Percentiles rank a stretch among this genome's conserved stretches.
Evolutionary conservation across 1,139 yeast species (phyloP).

Genomic region (Geotrichum histeridarum): DNA sequence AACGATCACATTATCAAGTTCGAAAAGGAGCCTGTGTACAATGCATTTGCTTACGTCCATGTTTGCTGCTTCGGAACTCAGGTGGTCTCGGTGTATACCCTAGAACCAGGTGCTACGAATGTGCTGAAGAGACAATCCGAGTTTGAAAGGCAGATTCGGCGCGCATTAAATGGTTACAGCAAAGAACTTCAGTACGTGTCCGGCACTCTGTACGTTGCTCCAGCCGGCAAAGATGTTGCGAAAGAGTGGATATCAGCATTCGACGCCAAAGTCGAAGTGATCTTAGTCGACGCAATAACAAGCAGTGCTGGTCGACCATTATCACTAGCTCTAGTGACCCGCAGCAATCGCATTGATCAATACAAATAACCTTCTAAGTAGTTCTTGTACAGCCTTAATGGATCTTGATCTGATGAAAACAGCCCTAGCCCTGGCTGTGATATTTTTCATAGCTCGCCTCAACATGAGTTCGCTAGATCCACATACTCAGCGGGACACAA

Average conservation of each 20-base stretch:
- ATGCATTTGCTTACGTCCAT: neutral
- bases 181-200: neutral
- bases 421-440: too few species aligned
- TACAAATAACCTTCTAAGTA: too few species aligned
- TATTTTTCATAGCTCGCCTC: too few species aligned
- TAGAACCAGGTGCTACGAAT: neutral
- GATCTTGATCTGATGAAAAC: too few species aligned
- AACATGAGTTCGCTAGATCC: too few species aligned
- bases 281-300: slow-evolving; percentile 5
- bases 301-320: neutral
- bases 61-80: slow-evolving; percentile 8
- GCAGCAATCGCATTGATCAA: too few species aligned
- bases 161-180: neutral
- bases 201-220: slow-evolving; percentile 13
- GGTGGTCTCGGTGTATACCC: neutral
- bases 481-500: too few species aligned
- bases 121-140: neutral
- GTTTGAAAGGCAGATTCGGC: neutral
- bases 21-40: neutral
- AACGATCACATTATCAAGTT: slow-evolving; percentile 9
- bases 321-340: too few species aligned
- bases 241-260: slow-evolving; percentile 7
- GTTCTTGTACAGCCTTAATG: too few species aligned
- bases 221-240: slow-evolving; percentile 1
- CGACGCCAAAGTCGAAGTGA: slow-evolving; percentile 2